These are phyloP conservation scores for Skeletonema menzelii DNA, from an alignment of 108 stramenopile species.

Conservation along the genomic window DNA sequence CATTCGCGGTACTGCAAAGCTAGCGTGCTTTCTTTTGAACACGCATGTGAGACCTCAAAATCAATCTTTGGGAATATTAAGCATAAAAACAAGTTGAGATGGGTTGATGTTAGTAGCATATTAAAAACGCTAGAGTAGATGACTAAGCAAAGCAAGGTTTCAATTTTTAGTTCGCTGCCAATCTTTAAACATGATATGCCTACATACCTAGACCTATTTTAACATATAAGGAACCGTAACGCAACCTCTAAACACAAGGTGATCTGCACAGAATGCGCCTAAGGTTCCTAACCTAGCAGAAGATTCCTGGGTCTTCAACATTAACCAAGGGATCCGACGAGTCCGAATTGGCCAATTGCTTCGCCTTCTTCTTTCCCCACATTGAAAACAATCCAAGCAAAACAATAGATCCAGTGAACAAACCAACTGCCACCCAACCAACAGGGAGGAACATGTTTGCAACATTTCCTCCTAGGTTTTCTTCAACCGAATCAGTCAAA, in stretches of 20 bases:
- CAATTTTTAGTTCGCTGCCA: not conserved
- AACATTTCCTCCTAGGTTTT: conserved; percentile 50
- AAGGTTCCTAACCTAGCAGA: too few relatives aligned
- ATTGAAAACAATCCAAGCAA: conserved; percentile 29
- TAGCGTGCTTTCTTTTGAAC: too few relatives aligned
- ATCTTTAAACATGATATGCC: not conserved
- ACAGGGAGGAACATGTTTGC: conserved; percentile 47
- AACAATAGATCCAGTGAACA: conserved; percentile 37
- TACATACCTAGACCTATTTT: not conserved
- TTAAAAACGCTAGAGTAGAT: not conserved
- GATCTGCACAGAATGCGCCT: not conserved
- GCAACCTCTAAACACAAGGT: not conserved
- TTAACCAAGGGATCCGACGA: not conserved
- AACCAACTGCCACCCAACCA: conserved; percentile 40
- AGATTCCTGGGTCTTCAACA: not conserved
- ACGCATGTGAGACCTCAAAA: too few relatives aligned
- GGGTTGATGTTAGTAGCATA: not conserved
- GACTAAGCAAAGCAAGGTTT: too few relatives aligned
- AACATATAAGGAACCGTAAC: not conserved
- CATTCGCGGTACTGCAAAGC: too few relatives aligned
- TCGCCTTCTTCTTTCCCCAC: conserved; percentile 41
- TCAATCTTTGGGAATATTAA: too few relatives aligned
- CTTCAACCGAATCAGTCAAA: conserved; percentile 50
- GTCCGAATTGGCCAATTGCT: conserved; percentile 6
- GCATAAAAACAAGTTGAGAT: not conserved